phyloP scores from a whole-genome alignment of 2,329 filamentous ascomycete species.

The Diplodia corticola region DNA sequence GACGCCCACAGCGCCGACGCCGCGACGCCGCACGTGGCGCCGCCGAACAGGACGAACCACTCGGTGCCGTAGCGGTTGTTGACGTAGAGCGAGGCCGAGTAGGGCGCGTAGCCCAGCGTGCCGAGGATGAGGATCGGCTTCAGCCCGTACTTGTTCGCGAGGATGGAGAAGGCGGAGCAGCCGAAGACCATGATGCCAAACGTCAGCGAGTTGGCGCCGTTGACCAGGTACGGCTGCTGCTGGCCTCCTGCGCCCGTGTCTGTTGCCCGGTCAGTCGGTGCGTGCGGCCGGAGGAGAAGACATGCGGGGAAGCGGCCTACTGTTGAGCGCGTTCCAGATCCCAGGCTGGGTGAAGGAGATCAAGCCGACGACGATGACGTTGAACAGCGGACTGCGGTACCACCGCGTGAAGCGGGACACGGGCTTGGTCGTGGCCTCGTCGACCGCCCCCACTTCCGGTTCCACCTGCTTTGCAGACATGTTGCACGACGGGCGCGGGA shows the following conservation, averaged over 20 bases:
- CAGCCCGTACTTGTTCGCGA: conserved; percentile 45
- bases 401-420: background rate
- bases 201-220: conserved; percentile 9
- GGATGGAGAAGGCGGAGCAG: conserved; percentile 1
- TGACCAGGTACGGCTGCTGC: conserved; percentile 2
- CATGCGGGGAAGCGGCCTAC: background rate
- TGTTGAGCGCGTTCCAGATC: conserved; percentile 51
- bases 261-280: background rate
- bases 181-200: conserved; percentile 20
- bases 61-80: conserved; percentile 37
- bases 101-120: conserved; percentile 36
- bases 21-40: conserved; percentile 36
- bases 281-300: background rate
- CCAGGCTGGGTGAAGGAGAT: conserved; percentile 50
- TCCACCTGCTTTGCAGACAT: conserved; percentile 5
- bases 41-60: conserved; percentile 39
- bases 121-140: conserved; percentile 36
- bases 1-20: conserved; percentile 45
- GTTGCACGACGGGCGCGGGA: background rate
- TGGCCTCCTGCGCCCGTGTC: conserved; percentile 10
- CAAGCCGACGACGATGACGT: conserved; percentile 49
- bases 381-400: conserved; percentile 50
- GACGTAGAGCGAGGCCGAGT: conserved; percentile 33
- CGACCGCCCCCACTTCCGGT: conserved; percentile 1
- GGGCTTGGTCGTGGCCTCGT: background rate